Base-by-base conservation (phyloP, 306 rosid species). In the Prunus fruticosa region DNA sequence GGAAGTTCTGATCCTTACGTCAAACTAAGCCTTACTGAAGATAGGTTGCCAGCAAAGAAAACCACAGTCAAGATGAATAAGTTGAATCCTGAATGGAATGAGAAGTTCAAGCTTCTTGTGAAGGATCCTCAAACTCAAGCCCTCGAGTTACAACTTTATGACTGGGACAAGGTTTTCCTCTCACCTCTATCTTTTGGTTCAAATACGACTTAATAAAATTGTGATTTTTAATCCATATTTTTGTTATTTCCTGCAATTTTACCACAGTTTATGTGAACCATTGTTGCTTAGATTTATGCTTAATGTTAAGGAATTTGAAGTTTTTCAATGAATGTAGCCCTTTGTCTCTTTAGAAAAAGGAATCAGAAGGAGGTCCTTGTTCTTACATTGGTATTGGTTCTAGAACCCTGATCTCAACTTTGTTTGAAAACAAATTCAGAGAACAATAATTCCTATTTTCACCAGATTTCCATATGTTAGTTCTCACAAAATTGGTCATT, bases 1-100 rank as follows among this genome's bases (percentile, higher is more conserved):
- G 98, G 98, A 81, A 76, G 90, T 68, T 94, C 98, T 52, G 98
- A 94, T 89, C 98, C 98, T 51, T 94, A 90, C 49, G 97, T 92
- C 79, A 92, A 88, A 82, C 84, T 94, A 64, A 86, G 87, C 81
- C 84, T 94, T 18, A 84, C 86, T 11, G 97, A 91, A 49, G 98
- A 91, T 78, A 90, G 86, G 80, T 86, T 90, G 32, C 86, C 96
- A 3, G 76, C 91, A 27, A 94, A 81, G 88, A 89, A 87, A 90
- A 94, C 97, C 56, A 86, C 91, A 10, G 53, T 94, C 78, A 92
- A 90, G 85, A 89, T 82, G 85, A 92, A 77, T 68, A 90, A 88
- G 82, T 85, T 94, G 91, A 94, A 94, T 77, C 97, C 98, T 0
- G 92, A 64, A 82, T 94, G 98, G 98, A 92, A 94, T 64, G 98